Evolutionary conservation across 148 eudicot species (phyloP).

Genomic region (Chenopodium formosanum): DNA sequence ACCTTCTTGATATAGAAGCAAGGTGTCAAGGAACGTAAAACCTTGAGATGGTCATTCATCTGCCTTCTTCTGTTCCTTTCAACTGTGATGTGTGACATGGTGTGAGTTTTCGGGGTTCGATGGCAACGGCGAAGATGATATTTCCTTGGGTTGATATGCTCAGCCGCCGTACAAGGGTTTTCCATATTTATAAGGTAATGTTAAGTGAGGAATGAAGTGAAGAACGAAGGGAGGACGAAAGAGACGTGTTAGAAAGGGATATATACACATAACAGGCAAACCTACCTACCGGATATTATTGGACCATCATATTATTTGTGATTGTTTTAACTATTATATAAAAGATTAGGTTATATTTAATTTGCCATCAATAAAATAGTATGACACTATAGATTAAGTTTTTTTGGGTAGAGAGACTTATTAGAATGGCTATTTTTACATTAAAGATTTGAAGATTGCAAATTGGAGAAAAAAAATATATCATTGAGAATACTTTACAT

Average conservation of each 20-base stretch:
- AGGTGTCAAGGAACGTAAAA: slow-evolving; percentile 83
- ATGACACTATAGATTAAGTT: too few species aligned
- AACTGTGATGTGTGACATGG: slow-evolving; percentile 91
- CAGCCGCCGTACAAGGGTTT: slow-evolving; percentile 9
- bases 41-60: slow-evolving; percentile 96
- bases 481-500: too few species aligned
- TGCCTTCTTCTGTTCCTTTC: slow-evolving; percentile 94
- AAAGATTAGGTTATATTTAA: too few species aligned
- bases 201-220: neutral
- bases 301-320: slow-evolving; percentile 8
- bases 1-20: slow-evolving; percentile 95
- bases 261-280: neutral
- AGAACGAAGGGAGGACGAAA: slow-evolving; percentile 6
- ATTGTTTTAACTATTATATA: neutral
- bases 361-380: too few species aligned
- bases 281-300: neutral
- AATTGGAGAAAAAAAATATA: too few species aligned
- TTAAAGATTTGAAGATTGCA: too few species aligned
- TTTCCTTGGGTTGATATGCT: neutral
- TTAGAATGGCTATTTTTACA: too few species aligned
- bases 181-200: slow-evolving; percentile 21
- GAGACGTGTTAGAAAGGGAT: slow-evolving; percentile 22
- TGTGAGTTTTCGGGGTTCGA: neutral
- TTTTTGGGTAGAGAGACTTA: too few species aligned
- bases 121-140: neutral